Evolutionary conservation across 768 basidiomycete species (phyloP), one percentile per base, ranked within the genome.

Genomic region (Panaeolus cyanescens): DNA sequence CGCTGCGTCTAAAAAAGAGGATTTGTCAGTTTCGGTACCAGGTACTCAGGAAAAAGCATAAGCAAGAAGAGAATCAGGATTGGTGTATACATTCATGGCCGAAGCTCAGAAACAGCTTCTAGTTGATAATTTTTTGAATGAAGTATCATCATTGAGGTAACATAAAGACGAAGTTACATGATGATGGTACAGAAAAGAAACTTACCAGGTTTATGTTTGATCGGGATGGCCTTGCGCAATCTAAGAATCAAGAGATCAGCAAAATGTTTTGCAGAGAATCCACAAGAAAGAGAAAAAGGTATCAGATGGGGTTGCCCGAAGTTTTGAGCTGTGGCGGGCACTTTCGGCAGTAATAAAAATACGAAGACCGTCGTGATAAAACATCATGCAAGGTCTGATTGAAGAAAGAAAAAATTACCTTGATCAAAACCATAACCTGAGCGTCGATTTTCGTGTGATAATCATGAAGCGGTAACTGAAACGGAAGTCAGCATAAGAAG

Each of bases 361-460:
- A 92, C 91, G 91, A 91, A 92, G 91, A 93, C 91, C 91, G 91
- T 93, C 91, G 91, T 92, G 90, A 87, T 86, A 80, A 77, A 84
- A 74, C 89, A 91, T 91, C 89, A 88, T 86, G 59, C 19, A 62
- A 71, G 60, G 45, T 60, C 32, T 50, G 34, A 15, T 36, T 55
- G 36, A 32, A 57, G 57, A 58, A 34, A 56, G 3, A 33, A 55
- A n/a, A n/a, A 79, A 80, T 77, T 68, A 84, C 80, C 30, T 22
- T 7, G 9, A 25, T 59, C 50, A 32, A 60, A 32, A 19, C 4
- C n/a, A 17, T 20, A 19, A 7, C 20, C n/a, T n/a, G 30, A 10
- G 20, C 32, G 2, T 17, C 30, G 54, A 42, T n/a, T n/a, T 17
- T 55, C 19, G n/a, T 6, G 19, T 7, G 22, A 33, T 10, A 50